Conservation (phyloP, 2,329 filamentous ascomycete species). For the Fusarium miscanthi region DNA sequence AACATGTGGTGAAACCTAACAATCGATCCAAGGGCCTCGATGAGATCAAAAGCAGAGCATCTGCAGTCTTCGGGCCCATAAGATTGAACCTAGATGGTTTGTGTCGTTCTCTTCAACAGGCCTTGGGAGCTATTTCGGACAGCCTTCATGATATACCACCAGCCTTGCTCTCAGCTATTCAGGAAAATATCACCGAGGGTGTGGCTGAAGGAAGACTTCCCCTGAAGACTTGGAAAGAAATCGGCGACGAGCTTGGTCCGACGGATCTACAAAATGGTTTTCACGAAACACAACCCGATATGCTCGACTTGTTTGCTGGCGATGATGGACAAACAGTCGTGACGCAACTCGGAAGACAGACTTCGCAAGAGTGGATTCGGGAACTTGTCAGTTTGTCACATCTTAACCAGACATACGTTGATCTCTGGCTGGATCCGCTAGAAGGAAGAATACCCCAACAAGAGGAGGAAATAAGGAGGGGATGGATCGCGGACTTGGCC, state of each 20-base stretch:
- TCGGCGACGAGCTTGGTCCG: constrained; percentile 23
- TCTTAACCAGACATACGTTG: constrained; percentile 45
- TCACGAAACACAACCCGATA: constrained; percentile 44
- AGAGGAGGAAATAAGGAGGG: constrained; percentile 38
- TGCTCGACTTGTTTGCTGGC: constrained; percentile 45
- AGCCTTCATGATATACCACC: constrained; percentile 43
- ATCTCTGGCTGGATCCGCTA: constrained; percentile 49
- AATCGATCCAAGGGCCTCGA: not conserved
- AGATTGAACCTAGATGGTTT: constrained; percentile 43
- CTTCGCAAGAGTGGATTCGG: constrained; percentile 38
- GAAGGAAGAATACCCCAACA: constrained; percentile 40
- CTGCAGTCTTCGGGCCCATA: constrained; percentile 28
- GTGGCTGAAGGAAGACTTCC: constrained; percentile 42
- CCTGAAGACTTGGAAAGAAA: constrained; percentile 50
- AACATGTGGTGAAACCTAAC: constrained; percentile 29
- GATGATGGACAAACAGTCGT: constrained; percentile 46
- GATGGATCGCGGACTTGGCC: constrained; percentile 49
- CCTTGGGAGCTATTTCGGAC: constrained; percentile 23
- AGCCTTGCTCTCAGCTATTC: constrained; percentile 44
- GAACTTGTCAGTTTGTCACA: constrained; percentile 44
- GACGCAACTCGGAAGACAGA: constrained; percentile 46
- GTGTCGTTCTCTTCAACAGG: constrained; percentile 33
- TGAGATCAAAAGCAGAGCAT: not conserved
- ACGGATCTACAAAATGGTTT: constrained; percentile 10
- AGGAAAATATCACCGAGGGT: constrained; percentile 43